Percentiles rank a stretch among this genome's conserved stretches.
Conservation (phyloP, 768 basidiomycete species). For the Pseudohyphozyma bogoriensis region DNA sequence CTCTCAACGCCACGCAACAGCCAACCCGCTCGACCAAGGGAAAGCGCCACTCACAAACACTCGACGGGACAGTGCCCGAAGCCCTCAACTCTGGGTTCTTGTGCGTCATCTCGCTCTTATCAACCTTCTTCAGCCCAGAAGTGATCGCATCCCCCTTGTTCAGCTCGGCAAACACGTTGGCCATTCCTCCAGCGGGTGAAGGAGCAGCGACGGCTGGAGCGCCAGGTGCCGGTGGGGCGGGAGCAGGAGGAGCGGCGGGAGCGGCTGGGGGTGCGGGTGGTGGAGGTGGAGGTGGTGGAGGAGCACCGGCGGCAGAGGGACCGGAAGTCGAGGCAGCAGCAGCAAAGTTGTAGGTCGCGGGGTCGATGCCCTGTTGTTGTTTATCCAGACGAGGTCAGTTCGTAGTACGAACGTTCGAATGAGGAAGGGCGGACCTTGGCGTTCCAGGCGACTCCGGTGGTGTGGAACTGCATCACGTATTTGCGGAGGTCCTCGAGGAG, state of each 20-base stretch:
- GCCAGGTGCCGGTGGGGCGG: conserved; percentile 31
- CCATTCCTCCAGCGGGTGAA: conserved; percentile 39
- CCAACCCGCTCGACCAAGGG: neutral
- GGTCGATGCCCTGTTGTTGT: conserved; percentile 31
- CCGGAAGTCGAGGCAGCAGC: too few species aligned
- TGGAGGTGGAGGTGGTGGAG: conserved; percentile 17
- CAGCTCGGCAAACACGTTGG: conserved; percentile 76
- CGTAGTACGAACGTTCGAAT: conserved; percentile 31
- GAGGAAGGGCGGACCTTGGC: conserved; percentile 53
- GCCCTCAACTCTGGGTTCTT: conserved; percentile 84
- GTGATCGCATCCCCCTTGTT: conserved; percentile 86
- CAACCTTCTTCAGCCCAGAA: conserved; percentile 81
- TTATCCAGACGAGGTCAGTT: too few species aligned
- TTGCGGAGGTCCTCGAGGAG: conserved; percentile 68
- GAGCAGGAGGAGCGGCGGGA: conserved; percentile 32
- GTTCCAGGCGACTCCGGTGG: conserved; percentile 84
- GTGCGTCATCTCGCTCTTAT: conserved; percentile 95
- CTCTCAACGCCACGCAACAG: too few species aligned
- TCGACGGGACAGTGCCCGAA: conserved; percentile 46
- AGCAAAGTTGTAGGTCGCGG: conserved; percentile 29
- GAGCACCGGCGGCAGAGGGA: conserved; percentile 11
- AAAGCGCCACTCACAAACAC: conserved; percentile 29
- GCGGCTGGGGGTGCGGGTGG: conserved; percentile 37
- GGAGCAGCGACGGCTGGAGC: conserved; percentile 44
- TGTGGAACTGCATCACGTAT: conserved; percentile 75